These are phyloP conservation scores for Penicillium palitans DNA, from an alignment of 2,329 filamentous ascomycete species.

Conservation along the genomic window DNA sequence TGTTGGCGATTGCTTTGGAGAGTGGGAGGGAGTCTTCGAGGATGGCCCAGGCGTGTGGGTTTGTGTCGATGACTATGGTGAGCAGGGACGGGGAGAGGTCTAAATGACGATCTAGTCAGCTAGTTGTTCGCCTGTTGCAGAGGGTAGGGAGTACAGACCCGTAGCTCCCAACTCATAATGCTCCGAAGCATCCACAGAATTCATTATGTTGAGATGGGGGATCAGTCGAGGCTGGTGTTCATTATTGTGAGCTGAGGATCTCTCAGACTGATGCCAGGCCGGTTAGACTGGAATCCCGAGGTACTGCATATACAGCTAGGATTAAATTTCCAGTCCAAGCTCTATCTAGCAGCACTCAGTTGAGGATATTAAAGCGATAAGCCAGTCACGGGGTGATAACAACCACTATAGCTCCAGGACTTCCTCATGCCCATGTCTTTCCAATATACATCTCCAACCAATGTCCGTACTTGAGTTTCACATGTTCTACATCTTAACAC, in stretches of 20 bases:
- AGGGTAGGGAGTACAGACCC: conserved; percentile 37
- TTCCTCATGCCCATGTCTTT: not conserved
- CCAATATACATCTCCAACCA: not conserved
- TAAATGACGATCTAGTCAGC: conserved; percentile 24
- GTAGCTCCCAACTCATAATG: conserved; percentile 52
- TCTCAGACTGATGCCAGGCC: not conserved
- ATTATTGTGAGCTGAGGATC: conserved; percentile 15
- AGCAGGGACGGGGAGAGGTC: conserved; percentile 75
- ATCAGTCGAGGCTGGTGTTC: conserved; percentile 12
- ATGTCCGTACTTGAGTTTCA: not conserved
- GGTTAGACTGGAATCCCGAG: not conserved
- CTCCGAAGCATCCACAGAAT: conserved; percentile 63
- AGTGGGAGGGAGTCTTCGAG: conserved; percentile 74
- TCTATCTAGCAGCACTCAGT: not conserved
- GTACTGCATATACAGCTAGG: not conserved
- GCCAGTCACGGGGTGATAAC: conserved; percentile 15
- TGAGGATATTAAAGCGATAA: conserved; percentile 9
- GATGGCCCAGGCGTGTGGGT: conserved; percentile 88
- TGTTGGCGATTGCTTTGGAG: conserved; percentile 78
- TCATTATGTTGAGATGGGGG: conserved; percentile 51
- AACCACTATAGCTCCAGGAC: not conserved
- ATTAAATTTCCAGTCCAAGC: not conserved
- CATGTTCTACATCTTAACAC: not conserved
- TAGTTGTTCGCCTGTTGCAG: not conserved
- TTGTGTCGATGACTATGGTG: conserved; percentile 90